phyloP scores from a whole-genome alignment of 345 rosid genomes.

The Aquilaria sinensis region DNA sequence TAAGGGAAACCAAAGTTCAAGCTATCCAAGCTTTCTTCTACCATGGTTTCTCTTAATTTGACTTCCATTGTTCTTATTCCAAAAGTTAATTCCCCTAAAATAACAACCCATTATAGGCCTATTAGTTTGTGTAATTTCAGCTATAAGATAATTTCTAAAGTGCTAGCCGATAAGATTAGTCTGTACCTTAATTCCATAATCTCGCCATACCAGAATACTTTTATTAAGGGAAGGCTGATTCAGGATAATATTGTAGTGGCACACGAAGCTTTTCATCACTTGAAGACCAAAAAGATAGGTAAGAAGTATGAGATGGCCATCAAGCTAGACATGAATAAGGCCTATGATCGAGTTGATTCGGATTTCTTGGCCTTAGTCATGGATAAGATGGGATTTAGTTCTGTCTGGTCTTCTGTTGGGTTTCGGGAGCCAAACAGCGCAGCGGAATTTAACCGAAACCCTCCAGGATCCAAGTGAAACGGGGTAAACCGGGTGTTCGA shows the following conservation, averaged over 20 bases:
- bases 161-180: neutral
- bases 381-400: neutral
- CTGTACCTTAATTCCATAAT: neutral
- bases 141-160: neutral
- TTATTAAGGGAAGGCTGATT: no score
- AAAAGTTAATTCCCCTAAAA: neutral
- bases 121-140: neutral
- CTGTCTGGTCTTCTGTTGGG: neutral
- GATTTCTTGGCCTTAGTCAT: neutral
- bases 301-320: neutral
- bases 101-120: neutral
- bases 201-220: neutral
- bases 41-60: neutral
- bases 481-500: no score
- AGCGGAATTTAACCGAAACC: no score
- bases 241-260: neutral
- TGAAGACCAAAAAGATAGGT: neutral
- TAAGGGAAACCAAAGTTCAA: neutral
- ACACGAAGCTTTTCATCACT: neutral
- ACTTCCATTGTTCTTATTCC: no score
- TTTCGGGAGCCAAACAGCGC: no score
- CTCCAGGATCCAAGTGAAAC: no score
- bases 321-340: neutral
- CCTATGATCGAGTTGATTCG: neutral
- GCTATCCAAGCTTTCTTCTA: neutral